Conservation (phyloP, 805 yeast genomes). For the Saturnispora besseyi region DNA sequence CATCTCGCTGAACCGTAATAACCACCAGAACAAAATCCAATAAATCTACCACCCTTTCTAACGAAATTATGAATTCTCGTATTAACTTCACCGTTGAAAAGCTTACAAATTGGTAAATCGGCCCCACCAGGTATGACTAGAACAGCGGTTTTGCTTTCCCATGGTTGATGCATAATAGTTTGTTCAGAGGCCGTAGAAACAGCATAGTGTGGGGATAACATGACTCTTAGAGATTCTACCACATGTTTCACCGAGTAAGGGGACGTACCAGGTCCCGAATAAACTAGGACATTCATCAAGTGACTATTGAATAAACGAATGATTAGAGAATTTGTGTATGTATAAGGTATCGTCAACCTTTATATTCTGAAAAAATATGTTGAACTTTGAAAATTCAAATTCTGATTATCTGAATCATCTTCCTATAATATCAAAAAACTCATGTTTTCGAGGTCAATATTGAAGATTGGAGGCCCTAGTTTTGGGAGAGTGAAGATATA, state of each 20-base stretch:
- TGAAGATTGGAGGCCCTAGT: background rate
- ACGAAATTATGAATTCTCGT: constrained; percentile 53
- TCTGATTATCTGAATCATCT: background rate
- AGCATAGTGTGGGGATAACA: constrained; percentile 82
- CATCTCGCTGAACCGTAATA: constrained; percentile 68
- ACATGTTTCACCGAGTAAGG: constrained; percentile 80
- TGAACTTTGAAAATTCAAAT: background rate
- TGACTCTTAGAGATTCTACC: constrained; percentile 60
- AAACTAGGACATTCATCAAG: constrained; percentile 68
- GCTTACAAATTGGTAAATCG: constrained; percentile 74
- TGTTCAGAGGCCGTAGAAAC: constrained; percentile 61
- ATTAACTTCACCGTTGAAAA: constrained; percentile 64
- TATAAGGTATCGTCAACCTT: background rate
- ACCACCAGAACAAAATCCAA: constrained; percentile 96
- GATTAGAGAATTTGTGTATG: background rate
- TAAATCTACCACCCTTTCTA: constrained; percentile 65
- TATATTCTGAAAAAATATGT: constrained; percentile 5
- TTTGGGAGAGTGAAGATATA: background rate
- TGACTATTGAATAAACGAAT: background rate
- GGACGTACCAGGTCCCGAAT: constrained; percentile 76
- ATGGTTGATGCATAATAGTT: constrained; percentile 70
- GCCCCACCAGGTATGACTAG: constrained; percentile 96
- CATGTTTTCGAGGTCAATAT: background rate
- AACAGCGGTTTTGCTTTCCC: constrained; percentile 72
- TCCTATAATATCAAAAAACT: background rate